phyloP scores from a whole-genome alignment of 768 basidiomycete species.

The Hortiboletus campestris region DNA sequence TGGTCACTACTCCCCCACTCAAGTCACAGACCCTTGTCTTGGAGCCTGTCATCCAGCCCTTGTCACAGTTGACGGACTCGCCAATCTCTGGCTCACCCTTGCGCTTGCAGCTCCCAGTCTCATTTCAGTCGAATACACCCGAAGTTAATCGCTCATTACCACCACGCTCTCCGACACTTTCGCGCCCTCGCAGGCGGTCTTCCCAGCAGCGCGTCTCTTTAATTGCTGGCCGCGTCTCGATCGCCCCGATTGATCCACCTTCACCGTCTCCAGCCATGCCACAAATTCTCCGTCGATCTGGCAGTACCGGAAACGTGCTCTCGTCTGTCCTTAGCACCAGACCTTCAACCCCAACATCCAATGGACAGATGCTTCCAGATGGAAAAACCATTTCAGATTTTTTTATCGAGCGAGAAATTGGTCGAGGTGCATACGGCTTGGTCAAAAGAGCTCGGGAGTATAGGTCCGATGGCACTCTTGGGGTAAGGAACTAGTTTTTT shows the following conservation, averaged over 20 bases:
- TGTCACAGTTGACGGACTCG: constrained; percentile 31
- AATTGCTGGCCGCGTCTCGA: constrained; percentile 77
- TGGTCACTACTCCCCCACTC: constrained; percentile 23
- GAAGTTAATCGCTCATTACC: constrained; percentile 31
- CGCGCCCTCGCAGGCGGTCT: constrained; percentile 71
- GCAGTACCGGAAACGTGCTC: constrained; percentile 61
- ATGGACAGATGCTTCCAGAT: constrained; percentile 38
- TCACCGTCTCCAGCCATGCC: constrained; percentile 60
- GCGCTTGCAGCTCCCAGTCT: constrained; percentile 26
- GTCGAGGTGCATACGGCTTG: constrained; percentile 92
- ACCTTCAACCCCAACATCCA: constrained; percentile 55
- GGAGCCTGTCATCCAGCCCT: constrained; percentile 28
- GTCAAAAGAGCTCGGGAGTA: constrained; percentile 89
- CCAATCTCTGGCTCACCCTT: constrained; percentile 31
- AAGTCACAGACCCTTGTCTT: constrained; percentile 22
- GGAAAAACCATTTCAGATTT: constrained; percentile 82
- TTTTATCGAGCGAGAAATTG: constrained; percentile 83
- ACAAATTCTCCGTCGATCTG: constrained; percentile 61
- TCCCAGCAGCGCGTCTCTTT: constrained; percentile 84
- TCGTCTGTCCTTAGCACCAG: constrained; percentile 59
- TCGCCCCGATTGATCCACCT: constrained; percentile 73
- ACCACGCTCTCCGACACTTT: constrained; percentile 52
- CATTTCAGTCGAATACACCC: constrained; percentile 18
- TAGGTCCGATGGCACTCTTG: constrained; percentile 68
- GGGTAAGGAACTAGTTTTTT: constrained; percentile 54